Evolutionary conservation across 805 yeast genomes (phyloP).

Genomic region (Candida railenensis): DNA sequence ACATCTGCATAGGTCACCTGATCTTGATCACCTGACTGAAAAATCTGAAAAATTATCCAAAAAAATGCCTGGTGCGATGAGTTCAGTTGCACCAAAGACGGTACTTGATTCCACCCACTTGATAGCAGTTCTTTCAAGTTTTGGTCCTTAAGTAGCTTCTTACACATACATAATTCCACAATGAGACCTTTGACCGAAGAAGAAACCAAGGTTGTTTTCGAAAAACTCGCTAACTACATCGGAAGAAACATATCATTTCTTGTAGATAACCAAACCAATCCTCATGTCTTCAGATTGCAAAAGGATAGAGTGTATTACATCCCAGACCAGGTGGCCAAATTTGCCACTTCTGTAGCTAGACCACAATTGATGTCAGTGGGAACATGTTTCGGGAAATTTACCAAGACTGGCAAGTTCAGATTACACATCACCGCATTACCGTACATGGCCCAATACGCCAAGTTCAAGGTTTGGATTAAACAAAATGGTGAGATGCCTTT

Average conservation of each 20-base stretch:
- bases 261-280: conserved; percentile 81
- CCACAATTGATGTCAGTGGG: conserved; percentile 90
- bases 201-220: conserved; percentile 94
- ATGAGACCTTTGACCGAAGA: conserved; percentile 98
- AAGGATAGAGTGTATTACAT: conserved; percentile 96
- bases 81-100: too few relatives aligned
- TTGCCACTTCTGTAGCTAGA: conserved; percentile 90
- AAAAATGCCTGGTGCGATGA: too few relatives aligned
- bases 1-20: too few relatives aligned
- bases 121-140: too few relatives aligned
- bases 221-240: conserved; percentile 91
- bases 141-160: too few relatives aligned
- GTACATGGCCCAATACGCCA: conserved; percentile 81
- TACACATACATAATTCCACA: too few relatives aligned
- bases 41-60: too few relatives aligned
- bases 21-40: too few relatives aligned
- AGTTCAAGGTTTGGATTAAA: conserved; percentile 94
- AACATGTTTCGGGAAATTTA: conserved; percentile 91
- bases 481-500: conserved; percentile 98
- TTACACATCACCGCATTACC: conserved; percentile 90
- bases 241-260: conserved; percentile 92
- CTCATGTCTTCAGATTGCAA: conserved; percentile 93
- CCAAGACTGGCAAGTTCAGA: conserved; percentile 95
- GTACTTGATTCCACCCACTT: too few relatives aligned
- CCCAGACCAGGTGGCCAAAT: conserved; percentile 73